A percentile compares a stretch with the other conserved stretches of the same genome.
These are phyloP conservation scores for Fusarium liriodendri DNA, from an alignment of 2,329 filamentous ascomycete species.

Conservation along the genomic window DNA sequence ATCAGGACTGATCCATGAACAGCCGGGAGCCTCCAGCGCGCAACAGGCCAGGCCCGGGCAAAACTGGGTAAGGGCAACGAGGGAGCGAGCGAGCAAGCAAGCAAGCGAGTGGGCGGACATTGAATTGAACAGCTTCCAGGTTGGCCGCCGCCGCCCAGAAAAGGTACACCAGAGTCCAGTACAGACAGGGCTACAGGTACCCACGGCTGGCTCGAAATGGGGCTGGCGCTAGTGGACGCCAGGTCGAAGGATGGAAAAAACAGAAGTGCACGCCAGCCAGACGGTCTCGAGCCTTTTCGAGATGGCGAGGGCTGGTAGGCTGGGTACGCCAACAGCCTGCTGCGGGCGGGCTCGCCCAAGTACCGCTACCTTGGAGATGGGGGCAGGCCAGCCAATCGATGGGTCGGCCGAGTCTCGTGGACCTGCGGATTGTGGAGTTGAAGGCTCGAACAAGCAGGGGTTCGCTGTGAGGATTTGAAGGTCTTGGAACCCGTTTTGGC, in stretches of 20 bases:
- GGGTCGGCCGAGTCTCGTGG: constrained; percentile 37
- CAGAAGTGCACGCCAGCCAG: constrained; percentile 25
- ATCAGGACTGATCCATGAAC: constrained; percentile 16
- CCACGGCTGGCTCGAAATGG: constrained; percentile 35
- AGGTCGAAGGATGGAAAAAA: constrained; percentile 41
- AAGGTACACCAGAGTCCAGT: neutral
- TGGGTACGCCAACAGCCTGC: constrained; percentile 12
- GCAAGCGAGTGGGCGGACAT: neutral
- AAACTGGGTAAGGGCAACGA: constrained; percentile 11
- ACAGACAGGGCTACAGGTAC: constrained; percentile 5
- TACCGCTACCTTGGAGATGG: constrained; percentile 41
- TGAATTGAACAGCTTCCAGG: neutral
- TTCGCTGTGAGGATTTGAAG: constrained; percentile 35
- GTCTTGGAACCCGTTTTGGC: constrained; percentile 40
- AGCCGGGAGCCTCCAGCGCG: constrained; percentile 5
- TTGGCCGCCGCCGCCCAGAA: neutral
- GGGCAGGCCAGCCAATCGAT: constrained; percentile 39
- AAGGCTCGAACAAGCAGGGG: constrained; percentile 41
- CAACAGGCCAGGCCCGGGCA: neutral
- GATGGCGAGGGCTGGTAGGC: neutral
- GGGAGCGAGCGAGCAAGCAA: neutral
- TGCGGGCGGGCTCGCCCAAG: constrained; percentile 21
- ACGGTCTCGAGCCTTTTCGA: constrained; percentile 14
- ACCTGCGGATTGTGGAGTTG: constrained; percentile 41
- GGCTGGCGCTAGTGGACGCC: constrained; percentile 40